Evolutionary conservation across 2,329 filamentous ascomycete genomes (phyloP), one percentile per base, ranked within the genome.

Genomic region (Cadophora luteo-olivacea): DNA sequence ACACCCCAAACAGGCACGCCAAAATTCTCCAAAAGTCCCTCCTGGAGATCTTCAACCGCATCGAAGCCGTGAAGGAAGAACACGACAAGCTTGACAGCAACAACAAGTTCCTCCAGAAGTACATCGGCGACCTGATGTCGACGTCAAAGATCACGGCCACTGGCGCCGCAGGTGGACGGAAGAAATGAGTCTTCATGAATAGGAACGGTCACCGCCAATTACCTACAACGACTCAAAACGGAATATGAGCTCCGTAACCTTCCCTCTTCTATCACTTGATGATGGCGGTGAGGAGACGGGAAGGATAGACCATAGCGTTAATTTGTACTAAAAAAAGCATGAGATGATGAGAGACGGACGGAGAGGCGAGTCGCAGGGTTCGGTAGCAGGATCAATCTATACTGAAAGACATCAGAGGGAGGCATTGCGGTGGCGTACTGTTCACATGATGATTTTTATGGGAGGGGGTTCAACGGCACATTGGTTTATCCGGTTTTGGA

Each of bases 81-180:
- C 94, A 99, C 78, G 93, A 97, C 82, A 97, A 97, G 81, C 89
- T 99, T 65, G 94, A 98, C 80, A 96, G 87, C 80, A 94, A 97
- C 80, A 99, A 99, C 85, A 95, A 94, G 77, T 97, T 98, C 78
- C 82, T 99, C 60, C 95, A 98, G 80, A 97, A 97, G 80, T 98
- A 98, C 79, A 98, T 98, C 76, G 95, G 95, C 72, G 95, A 97
- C 77, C 85, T 98, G 66, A 98, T 97, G 88, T 92, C 93, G 74
- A 91, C 89, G n/a, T 90, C 87, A 78, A 91, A 91, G 77, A 91
- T 92, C 74, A 91, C 89, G 0, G 85, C 89, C 22, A 76, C 76
- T 8, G 76, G 77, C 29, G 73, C 74, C 33, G 72, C 73, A 11
- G 71, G 72, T 25, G 69, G 73, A 24, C 65, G 75, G 61, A 76